phyloP scores from a whole-genome alignment of 257 asterid genomes.

The Petunia secreta region DNA sequence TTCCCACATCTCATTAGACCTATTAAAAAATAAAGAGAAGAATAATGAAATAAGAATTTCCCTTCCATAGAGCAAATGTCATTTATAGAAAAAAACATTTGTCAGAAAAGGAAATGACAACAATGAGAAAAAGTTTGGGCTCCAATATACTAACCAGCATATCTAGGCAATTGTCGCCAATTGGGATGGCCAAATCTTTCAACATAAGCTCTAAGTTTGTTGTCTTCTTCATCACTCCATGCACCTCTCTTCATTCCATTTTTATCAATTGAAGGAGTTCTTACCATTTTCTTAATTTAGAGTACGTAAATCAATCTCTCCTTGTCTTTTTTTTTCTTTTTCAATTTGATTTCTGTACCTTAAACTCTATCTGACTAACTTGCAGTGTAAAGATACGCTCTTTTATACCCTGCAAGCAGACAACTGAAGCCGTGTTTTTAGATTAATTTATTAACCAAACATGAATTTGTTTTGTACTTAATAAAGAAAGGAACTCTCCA shows the following conservation, averaged over 20 bases:
- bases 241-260: conserved; percentile 54
- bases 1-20: conserved; percentile 36
- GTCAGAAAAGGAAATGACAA: neutral
- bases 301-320: neutral
- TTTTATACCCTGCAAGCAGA: neutral
- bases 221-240: conserved; percentile 61
- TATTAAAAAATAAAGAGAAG: neutral
- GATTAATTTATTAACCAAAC: conserved; percentile 15
- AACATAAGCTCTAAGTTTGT: conserved; percentile 42
- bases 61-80: neutral
- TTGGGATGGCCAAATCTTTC: conserved; percentile 48
- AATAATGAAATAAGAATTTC: neutral
- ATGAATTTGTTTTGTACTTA: neutral
- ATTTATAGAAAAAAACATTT: neutral
- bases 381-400: neutral
- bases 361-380: neutral
- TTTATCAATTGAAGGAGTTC: conserved; percentile 30
- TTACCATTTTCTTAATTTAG: conserved; percentile 30
- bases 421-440: conserved; percentile 8
- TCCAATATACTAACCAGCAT: conserved; percentile 34
- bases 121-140: neutral
- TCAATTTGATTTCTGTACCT: neutral
- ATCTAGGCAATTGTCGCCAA: conserved; percentile 55
- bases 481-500: neutral
- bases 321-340: neutral